A percentile compares a stretch with the other conserved stretches of the same genome.
Conservation (phyloP, 2,329 filamentous ascomycete species). For the Fusarium tupiense region DNA sequence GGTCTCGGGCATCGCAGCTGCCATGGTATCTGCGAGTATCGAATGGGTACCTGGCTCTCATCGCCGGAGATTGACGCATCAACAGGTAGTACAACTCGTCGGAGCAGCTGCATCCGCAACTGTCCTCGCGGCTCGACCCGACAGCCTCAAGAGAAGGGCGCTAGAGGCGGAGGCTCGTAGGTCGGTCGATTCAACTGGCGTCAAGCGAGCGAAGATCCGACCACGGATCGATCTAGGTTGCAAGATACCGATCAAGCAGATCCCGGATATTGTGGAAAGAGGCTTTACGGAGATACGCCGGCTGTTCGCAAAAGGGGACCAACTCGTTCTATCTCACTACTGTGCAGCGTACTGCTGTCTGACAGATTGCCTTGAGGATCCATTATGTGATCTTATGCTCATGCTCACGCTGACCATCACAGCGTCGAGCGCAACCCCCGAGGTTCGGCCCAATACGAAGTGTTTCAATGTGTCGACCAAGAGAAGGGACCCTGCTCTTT, state of each 20-base stretch:
- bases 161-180: background rate
- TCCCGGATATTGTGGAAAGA: background rate
- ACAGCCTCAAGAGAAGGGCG: background rate
- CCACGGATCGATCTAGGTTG: background rate
- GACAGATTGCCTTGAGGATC: background rate
- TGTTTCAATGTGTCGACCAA: background rate
- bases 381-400: background rate
- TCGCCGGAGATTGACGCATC: background rate
- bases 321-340: background rate
- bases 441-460: background rate
- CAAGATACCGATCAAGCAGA: background rate
- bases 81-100: background rate
- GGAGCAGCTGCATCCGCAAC: background rate
- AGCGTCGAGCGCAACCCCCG: background rate
- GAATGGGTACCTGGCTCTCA: background rate
- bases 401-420: background rate
- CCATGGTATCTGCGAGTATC: background rate
- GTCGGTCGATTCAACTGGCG: background rate
- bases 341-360: background rate
- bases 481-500: background rate
- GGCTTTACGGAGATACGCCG: background rate
- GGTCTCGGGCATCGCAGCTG: background rate
- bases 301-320: background rate
- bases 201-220: background rate
- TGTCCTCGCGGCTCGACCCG: background rate